Evolutionary conservation across 2,329 filamentous ascomycete genomes (phyloP).

Genomic region (Epicoccum sorghinum): DNA sequence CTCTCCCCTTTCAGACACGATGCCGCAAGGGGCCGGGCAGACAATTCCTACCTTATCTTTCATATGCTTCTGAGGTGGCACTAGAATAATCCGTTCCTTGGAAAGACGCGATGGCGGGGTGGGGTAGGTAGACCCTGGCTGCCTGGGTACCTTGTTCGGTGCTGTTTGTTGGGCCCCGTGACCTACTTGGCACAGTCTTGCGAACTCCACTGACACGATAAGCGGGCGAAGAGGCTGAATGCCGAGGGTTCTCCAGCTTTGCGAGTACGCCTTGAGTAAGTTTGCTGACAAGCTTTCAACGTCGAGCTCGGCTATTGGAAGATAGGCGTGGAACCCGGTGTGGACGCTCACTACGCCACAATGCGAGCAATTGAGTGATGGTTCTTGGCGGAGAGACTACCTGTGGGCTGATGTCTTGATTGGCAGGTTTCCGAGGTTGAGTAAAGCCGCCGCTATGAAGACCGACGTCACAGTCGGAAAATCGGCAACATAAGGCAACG

Average conservation of each 20-base stretch:
- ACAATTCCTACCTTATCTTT: too few relatives aligned
- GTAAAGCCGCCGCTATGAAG: conserved; percentile 13
- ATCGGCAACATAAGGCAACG: conserved; percentile 10
- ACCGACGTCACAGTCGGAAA: conserved; percentile 25
- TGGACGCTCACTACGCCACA: conserved; percentile 10
- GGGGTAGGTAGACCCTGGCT: conserved; percentile 1
- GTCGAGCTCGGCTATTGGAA: conserved; percentile 22
- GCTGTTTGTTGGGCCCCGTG: conserved; percentile 32
- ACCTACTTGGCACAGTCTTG: conserved; percentile 27
- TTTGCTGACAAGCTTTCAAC: conserved; percentile 31
- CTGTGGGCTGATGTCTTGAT: conserved; percentile 10
- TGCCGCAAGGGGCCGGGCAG: not conserved
- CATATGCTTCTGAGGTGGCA: not conserved
- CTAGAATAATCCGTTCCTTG: conserved; percentile 13
- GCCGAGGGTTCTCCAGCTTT: conserved; percentile 21
- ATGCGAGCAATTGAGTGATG: conserved; percentile 13
- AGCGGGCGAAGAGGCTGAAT: conserved; percentile 27
- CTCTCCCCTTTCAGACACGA: not conserved
- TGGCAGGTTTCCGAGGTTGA: conserved; percentile 16
- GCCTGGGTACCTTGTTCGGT: not conserved
- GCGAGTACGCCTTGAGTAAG: conserved; percentile 26
- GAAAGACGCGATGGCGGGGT: conserved; percentile 1
- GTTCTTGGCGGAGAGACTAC: conserved; percentile 23
- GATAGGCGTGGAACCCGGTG: conserved; percentile 6
- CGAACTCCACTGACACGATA: conserved; percentile 20